A percentile compares a stretch with the other conserved stretches of the same genome.
These are phyloP conservation scores for Camellia oleifera DNA, from an alignment of 179 eudicot species.

Conservation along the genomic window DNA sequence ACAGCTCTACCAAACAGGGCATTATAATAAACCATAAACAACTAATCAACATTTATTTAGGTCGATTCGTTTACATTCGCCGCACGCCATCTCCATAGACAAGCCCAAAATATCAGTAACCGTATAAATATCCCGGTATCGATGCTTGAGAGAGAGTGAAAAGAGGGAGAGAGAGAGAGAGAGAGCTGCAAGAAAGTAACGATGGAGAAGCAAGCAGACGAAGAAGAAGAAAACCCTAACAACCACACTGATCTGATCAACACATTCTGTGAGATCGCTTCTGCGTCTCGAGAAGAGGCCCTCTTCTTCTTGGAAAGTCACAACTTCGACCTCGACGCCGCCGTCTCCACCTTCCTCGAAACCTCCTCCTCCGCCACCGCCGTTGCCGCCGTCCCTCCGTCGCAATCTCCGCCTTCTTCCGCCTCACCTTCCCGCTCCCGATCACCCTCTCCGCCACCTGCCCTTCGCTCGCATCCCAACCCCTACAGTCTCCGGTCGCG, in stretches of 20 bases:
- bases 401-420: conserved; percentile 17
- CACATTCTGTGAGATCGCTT: conserved; percentile 61
- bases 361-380: conserved; percentile 29
- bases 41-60: no score
- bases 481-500: conserved; percentile 44
- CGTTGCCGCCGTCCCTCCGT: conserved; percentile 10
- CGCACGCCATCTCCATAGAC: no score
- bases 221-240: conserved; percentile 4
- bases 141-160: not conserved
- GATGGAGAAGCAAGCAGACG: conserved; percentile 14
- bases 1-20: no score
- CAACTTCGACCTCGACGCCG: conserved; percentile 71
- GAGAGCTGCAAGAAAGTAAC: no score
- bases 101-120: no score
- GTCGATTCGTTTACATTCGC: no score
- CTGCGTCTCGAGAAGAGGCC: conserved; percentile 55
- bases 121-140: no score
- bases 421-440: conserved; percentile 49
- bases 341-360: conserved; percentile 76
- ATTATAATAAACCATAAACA: no score
- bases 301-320: conserved; percentile 70
- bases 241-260: conserved; percentile 32
- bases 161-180: not conserved
- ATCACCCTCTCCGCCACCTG: conserved; percentile 44
- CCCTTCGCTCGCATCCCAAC: conserved; percentile 20